Evolutionary conservation across 768 basidiomycete genomes (phyloP).

Genomic region (Multifurca ochricompacta): DNA sequence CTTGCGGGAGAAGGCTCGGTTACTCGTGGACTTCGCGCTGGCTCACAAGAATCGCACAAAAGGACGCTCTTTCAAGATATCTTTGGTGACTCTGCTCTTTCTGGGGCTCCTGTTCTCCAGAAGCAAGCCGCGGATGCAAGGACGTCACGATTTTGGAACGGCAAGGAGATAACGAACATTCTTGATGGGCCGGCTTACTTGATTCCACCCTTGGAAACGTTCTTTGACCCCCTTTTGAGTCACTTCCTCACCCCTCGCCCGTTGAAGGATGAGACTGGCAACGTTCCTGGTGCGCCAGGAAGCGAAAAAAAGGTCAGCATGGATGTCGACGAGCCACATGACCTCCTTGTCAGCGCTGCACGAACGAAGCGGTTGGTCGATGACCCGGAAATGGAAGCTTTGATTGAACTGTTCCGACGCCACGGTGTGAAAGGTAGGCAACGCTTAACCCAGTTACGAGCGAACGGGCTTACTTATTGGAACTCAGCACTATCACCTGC

Average conservation of each 20-base stretch:
- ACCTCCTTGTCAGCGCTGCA: constrained; percentile 16
- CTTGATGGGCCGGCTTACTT: constrained; percentile 71
- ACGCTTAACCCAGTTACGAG: background rate
- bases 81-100: constrained; percentile 73
- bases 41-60: constrained; percentile 27
- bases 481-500: constrained; percentile 6
- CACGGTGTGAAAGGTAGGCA: constrained; percentile 37
- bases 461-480: background rate
- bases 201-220: constrained; percentile 59
- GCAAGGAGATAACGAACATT: constrained; percentile 37
- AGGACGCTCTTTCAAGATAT: constrained; percentile 83
- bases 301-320: constrained; percentile 29
- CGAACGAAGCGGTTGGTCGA: constrained; percentile 35
- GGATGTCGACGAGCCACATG: constrained; percentile 20
- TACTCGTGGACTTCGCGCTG: constrained; percentile 32
- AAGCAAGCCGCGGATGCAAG: constrained; percentile 21
- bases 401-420: constrained; percentile 57
- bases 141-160: constrained; percentile 29
- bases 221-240: constrained; percentile 60
- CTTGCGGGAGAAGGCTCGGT: constrained; percentile 37
- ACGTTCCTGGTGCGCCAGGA: constrained; percentile 20
- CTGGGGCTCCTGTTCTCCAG: constrained; percentile 24
- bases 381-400: constrained; percentile 47
- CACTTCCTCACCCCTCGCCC: constrained; percentile 36
- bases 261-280: constrained; percentile 8